These are phyloP conservation scores for Penicillium sp. DNA, from an alignment of 2,329 filamentous ascomycete species.

Conservation along the genomic window DNA sequence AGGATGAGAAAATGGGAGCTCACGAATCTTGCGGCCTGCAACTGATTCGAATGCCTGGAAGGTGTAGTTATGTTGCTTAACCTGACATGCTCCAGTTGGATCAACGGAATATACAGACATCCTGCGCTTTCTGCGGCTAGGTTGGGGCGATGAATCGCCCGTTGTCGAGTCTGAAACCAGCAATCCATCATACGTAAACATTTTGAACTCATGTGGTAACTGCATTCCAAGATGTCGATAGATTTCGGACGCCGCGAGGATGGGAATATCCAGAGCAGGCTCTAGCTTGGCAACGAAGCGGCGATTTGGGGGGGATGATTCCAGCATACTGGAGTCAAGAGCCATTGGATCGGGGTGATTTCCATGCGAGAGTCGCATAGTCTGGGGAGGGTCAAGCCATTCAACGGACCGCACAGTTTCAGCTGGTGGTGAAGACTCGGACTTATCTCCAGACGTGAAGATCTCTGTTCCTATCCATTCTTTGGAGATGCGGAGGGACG, in stretches of 20 bases:
- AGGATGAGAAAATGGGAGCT: slow-evolving; percentile 47
- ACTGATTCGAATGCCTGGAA: slow-evolving; percentile 45
- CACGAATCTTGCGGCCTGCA: slow-evolving; percentile 40
- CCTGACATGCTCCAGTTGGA: slow-evolving; percentile 27
- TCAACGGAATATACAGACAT: slow-evolving; percentile 35
- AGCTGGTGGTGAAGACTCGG: slow-evolving; percentile 23
- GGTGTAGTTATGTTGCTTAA: slow-evolving; percentile 42
- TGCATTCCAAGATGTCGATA: slow-evolving; percentile 42
- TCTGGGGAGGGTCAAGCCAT: slow-evolving; percentile 41
- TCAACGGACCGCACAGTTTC: slow-evolving; percentile 33
- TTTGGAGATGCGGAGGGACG: slow-evolving; percentile 45
- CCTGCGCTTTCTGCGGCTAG: slow-evolving; percentile 33
- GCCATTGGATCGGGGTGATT: slow-evolving; percentile 37
- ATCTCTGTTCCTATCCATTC: slow-evolving; percentile 43
- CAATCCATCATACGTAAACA: slow-evolving; percentile 40
- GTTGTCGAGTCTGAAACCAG: slow-evolving; percentile 33
- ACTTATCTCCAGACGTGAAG: slow-evolving; percentile 30
- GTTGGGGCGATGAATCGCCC: slow-evolving; percentile 23
- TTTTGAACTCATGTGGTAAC: slow-evolving; percentile 42
- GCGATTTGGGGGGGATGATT: slow-evolving; percentile 41
- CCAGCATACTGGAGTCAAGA: slow-evolving; percentile 39
- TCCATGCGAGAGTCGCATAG: slow-evolving; percentile 34
- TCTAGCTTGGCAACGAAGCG: slow-evolving; percentile 46
- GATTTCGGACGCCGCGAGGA: slow-evolving; percentile 42
- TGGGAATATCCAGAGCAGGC: slow-evolving; percentile 44